These are phyloP conservation scores for Vitis hybrid DNA, from an alignment of 177 flowering plant species.

Conservation along the genomic window DNA sequence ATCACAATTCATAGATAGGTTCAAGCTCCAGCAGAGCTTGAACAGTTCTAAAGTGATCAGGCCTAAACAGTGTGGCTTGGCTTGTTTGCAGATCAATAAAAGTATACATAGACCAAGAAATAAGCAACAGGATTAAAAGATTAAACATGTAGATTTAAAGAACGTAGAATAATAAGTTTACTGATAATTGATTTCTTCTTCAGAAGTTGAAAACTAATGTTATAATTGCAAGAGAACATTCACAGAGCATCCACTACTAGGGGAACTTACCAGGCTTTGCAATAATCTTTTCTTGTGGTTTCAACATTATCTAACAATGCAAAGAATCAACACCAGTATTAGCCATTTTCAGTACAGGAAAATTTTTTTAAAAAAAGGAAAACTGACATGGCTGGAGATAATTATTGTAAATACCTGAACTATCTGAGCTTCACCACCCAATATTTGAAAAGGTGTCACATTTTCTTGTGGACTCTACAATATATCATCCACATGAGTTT, in stretches of 20 bases:
- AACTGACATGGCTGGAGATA: neutral
- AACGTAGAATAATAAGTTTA: no score
- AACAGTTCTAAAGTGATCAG: no score
- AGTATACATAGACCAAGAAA: no score
- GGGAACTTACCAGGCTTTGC: conserved; percentile 82
- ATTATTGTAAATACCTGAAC: conserved; percentile 68
- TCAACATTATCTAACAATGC: conserved; percentile 81
- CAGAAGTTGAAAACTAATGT: neutral
- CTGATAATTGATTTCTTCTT: neutral
- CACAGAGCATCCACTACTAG: neutral
- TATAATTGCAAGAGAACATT: neutral
- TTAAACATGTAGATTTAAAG: neutral
- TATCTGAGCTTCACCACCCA: conserved; percentile 99
- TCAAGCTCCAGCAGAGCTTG: no score
- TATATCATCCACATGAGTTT: conserved; percentile 11
- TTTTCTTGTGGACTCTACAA: conserved; percentile 88
- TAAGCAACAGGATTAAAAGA: neutral
- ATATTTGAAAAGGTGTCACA: conserved; percentile 81
- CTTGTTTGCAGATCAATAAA: no score
- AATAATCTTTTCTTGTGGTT: conserved; percentile 78
- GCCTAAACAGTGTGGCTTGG: no score
- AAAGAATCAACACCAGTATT: conserved; percentile 8
- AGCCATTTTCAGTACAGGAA: neutral
- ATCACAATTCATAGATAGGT: no score
- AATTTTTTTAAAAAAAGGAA: neutral